These are phyloP conservation scores for Litsea cubeba DNA, from an alignment of 164 flowering plant species.

Conservation along the genomic window DNA sequence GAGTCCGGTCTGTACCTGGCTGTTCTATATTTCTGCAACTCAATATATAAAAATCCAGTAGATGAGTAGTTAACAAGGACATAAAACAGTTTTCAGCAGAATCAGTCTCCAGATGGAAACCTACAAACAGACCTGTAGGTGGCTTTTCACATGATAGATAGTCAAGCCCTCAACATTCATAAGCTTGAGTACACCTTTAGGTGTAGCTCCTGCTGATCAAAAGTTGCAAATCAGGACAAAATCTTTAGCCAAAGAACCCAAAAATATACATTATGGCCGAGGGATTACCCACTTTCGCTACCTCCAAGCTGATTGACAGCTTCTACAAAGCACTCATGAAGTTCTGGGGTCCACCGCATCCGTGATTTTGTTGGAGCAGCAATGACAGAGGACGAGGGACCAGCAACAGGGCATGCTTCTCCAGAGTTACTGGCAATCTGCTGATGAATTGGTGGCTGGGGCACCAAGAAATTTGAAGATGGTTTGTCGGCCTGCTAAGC, in stretches of 20 bases:
- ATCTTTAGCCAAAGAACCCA: not conserved
- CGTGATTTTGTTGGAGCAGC: slow-evolving; percentile 33
- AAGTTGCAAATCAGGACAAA: not conserved
- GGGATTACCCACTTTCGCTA: slow-evolving; percentile 46
- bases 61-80: not conserved
- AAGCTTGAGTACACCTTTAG: slow-evolving; percentile 8
- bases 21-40: slow-evolving; percentile 20
- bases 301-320: slow-evolving; percentile 69
- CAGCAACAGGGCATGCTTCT: slow-evolving; percentile 32
- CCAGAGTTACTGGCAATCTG: slow-evolving; percentile 47
- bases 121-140: slow-evolving; percentile 17
- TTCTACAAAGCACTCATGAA: slow-evolving; percentile 68
- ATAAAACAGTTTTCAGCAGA: not conserved
- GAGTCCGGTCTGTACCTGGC: slow-evolving; percentile 17
- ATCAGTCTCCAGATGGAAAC: not conserved
- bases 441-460: slow-evolving; percentile 45
- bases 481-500: slow-evolving; percentile 33
- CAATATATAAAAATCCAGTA: slow-evolving; percentile 1
- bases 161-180: slow-evolving; percentile 16
- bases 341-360: slow-evolving; percentile 78
- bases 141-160: slow-evolving; percentile 21
- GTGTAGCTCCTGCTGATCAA: slow-evolving; percentile 19
- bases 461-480: slow-evolving; percentile 28
- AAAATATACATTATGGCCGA: slow-evolving; percentile 1
- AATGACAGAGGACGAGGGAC: slow-evolving; percentile 24